Percentiles rank a stretch among this genome's conserved stretches.
Evolutionary conservation across 225 moss, liverwort and hornwort species (phyloP).

Genomic region (Marchantia paleacea): DNA sequence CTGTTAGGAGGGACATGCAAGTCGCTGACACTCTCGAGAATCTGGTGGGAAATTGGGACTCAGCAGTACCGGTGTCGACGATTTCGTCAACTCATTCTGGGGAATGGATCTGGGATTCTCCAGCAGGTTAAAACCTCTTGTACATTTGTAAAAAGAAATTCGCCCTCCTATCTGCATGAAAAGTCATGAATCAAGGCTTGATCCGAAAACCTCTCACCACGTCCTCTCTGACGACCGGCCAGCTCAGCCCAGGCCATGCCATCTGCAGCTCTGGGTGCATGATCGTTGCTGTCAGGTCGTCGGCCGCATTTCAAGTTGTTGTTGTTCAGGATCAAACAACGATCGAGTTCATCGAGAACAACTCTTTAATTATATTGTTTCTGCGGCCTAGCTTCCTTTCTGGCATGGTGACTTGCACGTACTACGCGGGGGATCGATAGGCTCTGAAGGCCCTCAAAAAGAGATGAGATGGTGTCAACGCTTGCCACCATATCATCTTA

Average conservation of each 20-base stretch:
- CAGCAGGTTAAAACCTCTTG: slow-evolving; percentile 8
- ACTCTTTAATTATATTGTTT: not conserved
- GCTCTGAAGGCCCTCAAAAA: not conserved
- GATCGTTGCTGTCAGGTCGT: not conserved
- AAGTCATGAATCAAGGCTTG: slow-evolving; percentile 3
- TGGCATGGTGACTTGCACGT: not conserved
- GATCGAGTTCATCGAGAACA: not conserved
- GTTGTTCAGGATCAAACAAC: not conserved
- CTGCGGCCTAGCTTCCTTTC: not conserved
- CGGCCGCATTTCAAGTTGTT: not conserved
- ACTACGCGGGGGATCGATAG: not conserved
- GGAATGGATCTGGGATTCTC: slow-evolving; percentile 22
- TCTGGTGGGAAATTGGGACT: slow-evolving; percentile 11
- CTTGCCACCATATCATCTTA: not conserved
- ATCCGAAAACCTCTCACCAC: not conserved
- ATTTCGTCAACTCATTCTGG: slow-evolving; percentile 6
- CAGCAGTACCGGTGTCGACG: not conserved
- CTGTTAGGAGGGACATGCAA: slow-evolving; percentile 17
- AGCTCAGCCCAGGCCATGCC: not conserved
- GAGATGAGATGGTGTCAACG: not conserved
- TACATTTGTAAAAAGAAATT: slow-evolving; percentile 11
- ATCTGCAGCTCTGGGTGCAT: not conserved
- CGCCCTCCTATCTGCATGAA: slow-evolving; percentile 16
- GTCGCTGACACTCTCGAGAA: slow-evolving; percentile 25
- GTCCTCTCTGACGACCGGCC: not conserved